A percentile compares a stretch with the other conserved stretches of the same genome.
phyloP scores from a whole-genome alignment of 1,284 basidiomycete genomes.

The Irpex rosettiformis region DNA sequence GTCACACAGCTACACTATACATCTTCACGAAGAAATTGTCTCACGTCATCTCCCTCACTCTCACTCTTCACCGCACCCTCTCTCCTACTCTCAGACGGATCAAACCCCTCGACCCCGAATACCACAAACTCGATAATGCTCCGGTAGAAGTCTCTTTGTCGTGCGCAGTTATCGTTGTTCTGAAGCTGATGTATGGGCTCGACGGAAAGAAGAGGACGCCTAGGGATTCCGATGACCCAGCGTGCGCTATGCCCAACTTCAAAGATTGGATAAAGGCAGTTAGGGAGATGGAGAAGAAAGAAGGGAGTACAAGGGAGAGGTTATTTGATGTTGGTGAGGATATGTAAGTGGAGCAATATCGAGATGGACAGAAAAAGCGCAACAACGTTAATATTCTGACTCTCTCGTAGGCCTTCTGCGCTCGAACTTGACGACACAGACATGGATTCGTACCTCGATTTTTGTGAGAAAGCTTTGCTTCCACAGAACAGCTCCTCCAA shows the following conservation, averaged over 20 bases:
- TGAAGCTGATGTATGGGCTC: slow-evolving; percentile 83
- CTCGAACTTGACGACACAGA: slow-evolving; percentile 48
- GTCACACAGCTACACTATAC: slow-evolving; percentile 56
- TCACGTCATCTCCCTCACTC: slow-evolving; percentile 52
- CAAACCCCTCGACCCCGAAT: slow-evolving; percentile 38
- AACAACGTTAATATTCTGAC: slow-evolving; percentile 16
- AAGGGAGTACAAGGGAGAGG: slow-evolving; percentile 26
- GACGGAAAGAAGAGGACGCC: slow-evolving; percentile 63
- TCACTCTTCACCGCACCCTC: slow-evolving; percentile 57
- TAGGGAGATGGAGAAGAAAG: slow-evolving; percentile 34
- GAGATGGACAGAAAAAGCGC: no score
- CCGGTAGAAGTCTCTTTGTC: slow-evolving; percentile 77
- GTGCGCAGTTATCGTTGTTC: slow-evolving; percentile 62
- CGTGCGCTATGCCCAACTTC: slow-evolving; percentile 56
- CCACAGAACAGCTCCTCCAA: slow-evolving; percentile 22
- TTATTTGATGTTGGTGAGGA: slow-evolving; percentile 28
- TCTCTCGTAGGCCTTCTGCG: slow-evolving; percentile 43
- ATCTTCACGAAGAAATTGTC: slow-evolving; percentile 56
- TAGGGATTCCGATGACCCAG: slow-evolving; percentile 48
- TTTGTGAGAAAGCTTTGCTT: slow-evolving; percentile 59
- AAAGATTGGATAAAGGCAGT: slow-evolving; percentile 52
- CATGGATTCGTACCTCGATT: slow-evolving; percentile 66
- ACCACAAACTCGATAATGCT: slow-evolving; percentile 55
- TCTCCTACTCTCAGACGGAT: slow-evolving; percentile 37
- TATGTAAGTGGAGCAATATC: slow-evolving; percentile 12